phyloP scores from a whole-genome alignment of 2,329 filamentous ascomycete species.

The Bimuria novae-zelandiae region DNA sequence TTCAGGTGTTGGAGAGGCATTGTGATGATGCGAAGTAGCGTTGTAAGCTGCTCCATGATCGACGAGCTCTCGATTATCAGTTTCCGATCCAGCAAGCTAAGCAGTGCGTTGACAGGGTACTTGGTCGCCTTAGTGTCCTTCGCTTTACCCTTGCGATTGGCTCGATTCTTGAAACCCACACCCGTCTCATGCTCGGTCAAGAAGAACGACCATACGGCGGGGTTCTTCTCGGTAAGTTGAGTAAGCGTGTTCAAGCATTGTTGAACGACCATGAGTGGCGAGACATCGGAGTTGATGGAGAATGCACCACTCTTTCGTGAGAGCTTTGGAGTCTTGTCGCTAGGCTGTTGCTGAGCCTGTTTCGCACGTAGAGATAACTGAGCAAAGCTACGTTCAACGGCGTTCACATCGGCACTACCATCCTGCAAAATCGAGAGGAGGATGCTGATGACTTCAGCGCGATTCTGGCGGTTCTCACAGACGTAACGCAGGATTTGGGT shows the following conservation, averaged over 20 bases:
- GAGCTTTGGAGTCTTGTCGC: constrained; percentile 81
- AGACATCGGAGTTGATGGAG: constrained; percentile 79
- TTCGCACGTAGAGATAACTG: constrained; percentile 90
- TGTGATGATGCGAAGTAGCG: constrained; percentile 85
- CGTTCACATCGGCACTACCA: constrained; percentile 88
- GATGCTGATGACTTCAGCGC: constrained; percentile 90
- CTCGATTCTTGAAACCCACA: constrained; percentile 74
- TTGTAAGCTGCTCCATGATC: constrained; percentile 92
- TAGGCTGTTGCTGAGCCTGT: constrained; percentile 61
- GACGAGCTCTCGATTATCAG: constrained; percentile 96
- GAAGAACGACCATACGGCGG: constrained; percentile 88
- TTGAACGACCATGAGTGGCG: constrained; percentile 91
- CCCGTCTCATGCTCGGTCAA: constrained; percentile 88
- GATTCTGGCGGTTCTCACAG: constrained; percentile 94
- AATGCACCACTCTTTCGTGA: constrained; percentile 74
- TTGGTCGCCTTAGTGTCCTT: constrained; percentile 84
- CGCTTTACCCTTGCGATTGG: constrained; percentile 82
- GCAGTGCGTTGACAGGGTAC: constrained; percentile 88
- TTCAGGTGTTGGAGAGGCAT: constrained; percentile 83
- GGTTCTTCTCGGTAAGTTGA: constrained; percentile 81
- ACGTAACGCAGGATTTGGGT: constrained; percentile 89
- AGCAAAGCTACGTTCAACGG: constrained; percentile 93
- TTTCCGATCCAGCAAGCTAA: constrained; percentile 87
- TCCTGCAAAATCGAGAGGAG: constrained; percentile 93
- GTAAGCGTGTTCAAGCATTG: constrained; percentile 88